A percentile compares a stretch with the other conserved stretches of the same genome.
Evolutionary conservation across 176 grass and related monocot species (phyloP).

Genomic region (bread wheat (Triticum aestivum)): DNA sequence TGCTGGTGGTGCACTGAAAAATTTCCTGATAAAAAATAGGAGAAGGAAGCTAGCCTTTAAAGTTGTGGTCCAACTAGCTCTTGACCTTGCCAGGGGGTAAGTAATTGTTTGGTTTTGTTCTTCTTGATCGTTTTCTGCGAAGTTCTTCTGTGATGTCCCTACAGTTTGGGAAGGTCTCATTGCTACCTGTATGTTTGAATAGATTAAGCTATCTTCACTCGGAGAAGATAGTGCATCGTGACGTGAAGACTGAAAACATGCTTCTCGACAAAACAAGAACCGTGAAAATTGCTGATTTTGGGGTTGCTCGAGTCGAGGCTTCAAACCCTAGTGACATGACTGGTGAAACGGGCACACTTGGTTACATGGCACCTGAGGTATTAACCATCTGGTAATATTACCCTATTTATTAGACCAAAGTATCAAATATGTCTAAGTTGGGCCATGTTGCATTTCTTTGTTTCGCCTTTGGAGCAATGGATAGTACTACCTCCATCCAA

Average conservation of each 20-base stretch:
- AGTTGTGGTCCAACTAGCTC: conserved; percentile 82
- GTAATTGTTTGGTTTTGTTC: neutral
- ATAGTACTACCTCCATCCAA: no score
- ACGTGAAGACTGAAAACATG: conserved; percentile 99
- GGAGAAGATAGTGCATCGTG: conserved; percentile 95
- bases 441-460: neutral
- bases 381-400: neutral
- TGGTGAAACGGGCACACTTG: conserved; percentile 97
- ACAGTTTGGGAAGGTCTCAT: conserved; percentile 20
- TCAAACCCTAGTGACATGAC: conserved; percentile 99
- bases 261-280: conserved; percentile 94
- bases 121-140: neutral
- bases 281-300: conserved; percentile 98
- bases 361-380: conserved; percentile 99
- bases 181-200: conserved; percentile 3
- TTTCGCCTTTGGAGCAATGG: neutral
- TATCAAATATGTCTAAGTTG: neutral
- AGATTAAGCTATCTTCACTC: conserved; percentile 99
- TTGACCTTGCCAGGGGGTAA: conserved; percentile 96
- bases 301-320: conserved; percentile 97
- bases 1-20: conserved; percentile 94
- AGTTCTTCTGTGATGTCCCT: conserved; percentile 5
- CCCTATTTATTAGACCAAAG: neutral
- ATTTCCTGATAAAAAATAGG: conserved; percentile 96
- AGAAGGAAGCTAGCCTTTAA: conserved; percentile 98